Conservation (phyloP, 768 basidiomycete genomes). For the Agaricus blazei region DNA sequence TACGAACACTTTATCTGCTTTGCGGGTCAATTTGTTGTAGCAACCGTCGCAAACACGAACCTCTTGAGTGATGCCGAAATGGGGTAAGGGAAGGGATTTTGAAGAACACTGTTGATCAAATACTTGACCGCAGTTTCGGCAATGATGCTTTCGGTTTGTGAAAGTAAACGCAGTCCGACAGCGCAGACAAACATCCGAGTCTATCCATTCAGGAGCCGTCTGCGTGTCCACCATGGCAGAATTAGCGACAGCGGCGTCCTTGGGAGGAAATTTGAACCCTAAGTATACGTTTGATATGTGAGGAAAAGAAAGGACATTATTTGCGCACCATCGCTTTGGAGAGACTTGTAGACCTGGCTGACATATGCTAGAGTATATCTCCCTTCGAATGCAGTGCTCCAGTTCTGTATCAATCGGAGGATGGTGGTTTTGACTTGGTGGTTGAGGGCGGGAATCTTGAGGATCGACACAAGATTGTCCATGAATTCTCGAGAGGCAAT, state of each 20-base stretch:
- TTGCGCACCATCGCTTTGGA: conserved; percentile 66
- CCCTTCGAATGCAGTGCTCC: conserved; percentile 87
- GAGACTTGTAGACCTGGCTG: conserved; percentile 71
- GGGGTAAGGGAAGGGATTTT: conserved; percentile 78
- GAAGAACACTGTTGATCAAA: conserved; percentile 94
- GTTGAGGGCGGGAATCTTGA: conserved; percentile 74
- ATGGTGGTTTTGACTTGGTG: conserved; percentile 80
- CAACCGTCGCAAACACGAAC: conserved; percentile 95
- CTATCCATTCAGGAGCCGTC: conserved; percentile 95
- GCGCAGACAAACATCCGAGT: conserved; percentile 90
- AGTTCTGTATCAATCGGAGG: conserved; percentile 81
- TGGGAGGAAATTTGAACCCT: conserved; percentile 86
- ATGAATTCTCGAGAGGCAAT: conserved; percentile 88
- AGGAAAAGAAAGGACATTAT: background rate
- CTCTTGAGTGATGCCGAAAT: conserved; percentile 88
- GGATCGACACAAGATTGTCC: conserved; percentile 86
- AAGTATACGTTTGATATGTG: conserved; percentile 2
- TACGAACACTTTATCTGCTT: conserved; percentile 38
- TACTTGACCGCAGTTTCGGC: conserved; percentile 95
- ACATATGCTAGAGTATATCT: conserved; percentile 72
- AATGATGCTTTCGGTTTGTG: conserved; percentile 97
- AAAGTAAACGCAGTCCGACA: conserved; percentile 90
- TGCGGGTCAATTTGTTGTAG: conserved; percentile 68
- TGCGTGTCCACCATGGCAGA: conserved; percentile 88
- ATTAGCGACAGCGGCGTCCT: conserved; percentile 61